phyloP scores from a whole-genome alignment of 1,284 basidiomycete genomes.

The Leucoagaricus sp. region DNA sequence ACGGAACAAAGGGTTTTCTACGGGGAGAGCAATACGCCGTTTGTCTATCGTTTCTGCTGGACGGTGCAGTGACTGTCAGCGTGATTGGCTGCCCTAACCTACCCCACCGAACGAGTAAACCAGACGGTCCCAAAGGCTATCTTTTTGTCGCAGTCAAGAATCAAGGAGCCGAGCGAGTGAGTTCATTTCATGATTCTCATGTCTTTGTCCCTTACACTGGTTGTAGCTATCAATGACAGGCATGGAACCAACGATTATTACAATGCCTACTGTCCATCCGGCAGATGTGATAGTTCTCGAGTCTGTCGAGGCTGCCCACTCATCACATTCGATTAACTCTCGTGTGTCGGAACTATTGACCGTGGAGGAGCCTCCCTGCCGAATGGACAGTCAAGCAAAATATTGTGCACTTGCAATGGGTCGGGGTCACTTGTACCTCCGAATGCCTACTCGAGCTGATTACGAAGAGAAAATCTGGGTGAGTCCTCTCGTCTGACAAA shows the following conservation, averaged over 20 bases:
- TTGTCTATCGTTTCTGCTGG: slow-evolving; percentile 88
- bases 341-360: slow-evolving; percentile 72
- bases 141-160: slow-evolving; percentile 85
- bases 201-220: background rate
- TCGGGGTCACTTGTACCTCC: slow-evolving; percentile 88
- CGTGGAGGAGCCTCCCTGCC: slow-evolving; percentile 67
- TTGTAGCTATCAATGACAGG: slow-evolving; percentile 45
- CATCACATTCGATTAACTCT: slow-evolving; percentile 83
- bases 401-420: slow-evolving; percentile 89
- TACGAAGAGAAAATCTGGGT: slow-evolving; percentile 94
- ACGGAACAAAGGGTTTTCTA: slow-evolving; percentile 94
- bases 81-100: slow-evolving; percentile 97
- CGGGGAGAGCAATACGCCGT: slow-evolving; percentile 97
- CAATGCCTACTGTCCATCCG: slow-evolving; percentile 22
- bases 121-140: slow-evolving; percentile 69
- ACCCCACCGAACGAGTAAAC: slow-evolving; percentile 57
- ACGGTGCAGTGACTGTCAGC: slow-evolving; percentile 84
- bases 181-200: slow-evolving; percentile 17
- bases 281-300: slow-evolving; percentile 79
- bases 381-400: slow-evolving; percentile 99
- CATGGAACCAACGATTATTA: slow-evolving; percentile 11
- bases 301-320: slow-evolving; percentile 92
- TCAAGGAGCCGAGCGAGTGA: slow-evolving; percentile 78
- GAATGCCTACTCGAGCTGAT: slow-evolving; percentile 84
- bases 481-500: slow-evolving; percentile 20